These are phyloP conservation scores for Cyclaneusma minus DNA, from an alignment of 2,329 filamentous ascomycete genomes.

Conservation along the genomic window DNA sequence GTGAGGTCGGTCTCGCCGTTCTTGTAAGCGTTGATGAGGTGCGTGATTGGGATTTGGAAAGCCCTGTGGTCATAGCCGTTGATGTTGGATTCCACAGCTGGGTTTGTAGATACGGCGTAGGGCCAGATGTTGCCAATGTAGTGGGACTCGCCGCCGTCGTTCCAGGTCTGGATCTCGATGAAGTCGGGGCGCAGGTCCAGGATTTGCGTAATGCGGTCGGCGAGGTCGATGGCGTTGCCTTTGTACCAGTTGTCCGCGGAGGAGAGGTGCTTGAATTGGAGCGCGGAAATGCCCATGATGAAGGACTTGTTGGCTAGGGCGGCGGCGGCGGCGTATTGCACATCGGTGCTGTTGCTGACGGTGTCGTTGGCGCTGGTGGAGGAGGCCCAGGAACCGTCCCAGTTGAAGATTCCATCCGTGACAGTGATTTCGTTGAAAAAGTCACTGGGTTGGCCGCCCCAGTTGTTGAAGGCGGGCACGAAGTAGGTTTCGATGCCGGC, in stretches of 20 bases:
- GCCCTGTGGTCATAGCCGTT: constrained; percentile 20
- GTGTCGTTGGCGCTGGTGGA: constrained; percentile 9
- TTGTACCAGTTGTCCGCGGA: constrained; percentile 19
- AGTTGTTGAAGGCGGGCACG: constrained; percentile 16
- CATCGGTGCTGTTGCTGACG: constrained; percentile 17
- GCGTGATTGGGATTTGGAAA: constrained; percentile 19
- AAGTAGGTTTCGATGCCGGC: constrained; percentile 15
- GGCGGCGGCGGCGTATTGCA: constrained; percentile 15
- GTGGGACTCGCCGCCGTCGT: constrained; percentile 34
- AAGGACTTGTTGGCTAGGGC: constrained; percentile 18
- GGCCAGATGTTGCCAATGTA: constrained; percentile 26
- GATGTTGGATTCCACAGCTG: constrained; percentile 16
- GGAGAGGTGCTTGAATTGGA: constrained; percentile 23
- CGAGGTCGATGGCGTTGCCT: constrained; percentile 22
- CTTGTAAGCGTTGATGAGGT: constrained; percentile 23
- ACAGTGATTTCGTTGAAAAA: constrained; percentile 13
- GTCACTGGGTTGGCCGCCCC: constrained; percentile 7
- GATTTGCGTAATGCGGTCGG: constrained; percentile 20
- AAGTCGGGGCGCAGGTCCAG: constrained; percentile 25
- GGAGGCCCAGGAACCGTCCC: constrained; percentile 21
- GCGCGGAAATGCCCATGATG: constrained; percentile 22
- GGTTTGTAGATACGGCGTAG: constrained; percentile 15
- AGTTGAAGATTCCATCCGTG: constrained; percentile 21
- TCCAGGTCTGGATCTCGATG: constrained; percentile 27
- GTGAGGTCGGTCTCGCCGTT: constrained; percentile 13